These are phyloP conservation scores for Elsinoe ampelina DNA, from an alignment of 2,329 filamentous ascomycete genomes.

Conservation along the genomic window DNA sequence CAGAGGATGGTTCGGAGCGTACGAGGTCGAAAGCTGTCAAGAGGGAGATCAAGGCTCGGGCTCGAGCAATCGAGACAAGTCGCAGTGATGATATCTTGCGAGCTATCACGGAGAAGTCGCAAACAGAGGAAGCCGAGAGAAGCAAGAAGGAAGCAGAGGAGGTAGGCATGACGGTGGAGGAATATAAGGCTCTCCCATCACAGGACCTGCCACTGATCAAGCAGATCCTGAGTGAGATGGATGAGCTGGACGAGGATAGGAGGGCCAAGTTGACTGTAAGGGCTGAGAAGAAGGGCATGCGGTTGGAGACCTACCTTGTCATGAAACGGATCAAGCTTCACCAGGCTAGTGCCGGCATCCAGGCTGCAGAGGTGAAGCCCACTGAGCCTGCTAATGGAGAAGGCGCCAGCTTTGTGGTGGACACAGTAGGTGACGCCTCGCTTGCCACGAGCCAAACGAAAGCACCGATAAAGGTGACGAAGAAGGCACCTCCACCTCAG, in stretches of 20 bases:
- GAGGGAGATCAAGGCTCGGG: conserved; percentile 6
- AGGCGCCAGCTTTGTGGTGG: neutral
- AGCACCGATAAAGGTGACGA: neutral
- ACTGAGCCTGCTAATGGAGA: neutral
- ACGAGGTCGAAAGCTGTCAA: conserved; percentile 7
- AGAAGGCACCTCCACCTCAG: neutral
- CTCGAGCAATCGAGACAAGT: neutral
- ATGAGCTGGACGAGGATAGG: conserved; percentile 19
- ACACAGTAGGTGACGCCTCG: neutral
- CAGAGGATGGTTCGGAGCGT: conserved; percentile 1
- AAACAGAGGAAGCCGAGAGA: neutral
- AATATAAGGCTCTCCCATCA: conserved; percentile 12
- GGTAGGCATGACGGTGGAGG: conserved; percentile 4
- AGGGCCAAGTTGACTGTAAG: conserved; percentile 26
- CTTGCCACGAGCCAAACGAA: neutral
- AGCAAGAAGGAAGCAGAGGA: neutral
- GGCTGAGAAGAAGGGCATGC: conserved; percentile 30
- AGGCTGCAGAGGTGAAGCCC: neutral
- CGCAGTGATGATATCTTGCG: neutral
- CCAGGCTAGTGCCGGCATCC: neutral
- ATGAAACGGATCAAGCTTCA: conserved; percentile 20
- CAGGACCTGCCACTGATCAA: conserved; percentile 17
- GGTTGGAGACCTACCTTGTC: conserved; percentile 27
- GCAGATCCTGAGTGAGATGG: neutral
- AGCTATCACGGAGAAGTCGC: neutral